Conservation (phyloP, 352 stramenopile genomes). For the Blastocystis sp. region DNA sequence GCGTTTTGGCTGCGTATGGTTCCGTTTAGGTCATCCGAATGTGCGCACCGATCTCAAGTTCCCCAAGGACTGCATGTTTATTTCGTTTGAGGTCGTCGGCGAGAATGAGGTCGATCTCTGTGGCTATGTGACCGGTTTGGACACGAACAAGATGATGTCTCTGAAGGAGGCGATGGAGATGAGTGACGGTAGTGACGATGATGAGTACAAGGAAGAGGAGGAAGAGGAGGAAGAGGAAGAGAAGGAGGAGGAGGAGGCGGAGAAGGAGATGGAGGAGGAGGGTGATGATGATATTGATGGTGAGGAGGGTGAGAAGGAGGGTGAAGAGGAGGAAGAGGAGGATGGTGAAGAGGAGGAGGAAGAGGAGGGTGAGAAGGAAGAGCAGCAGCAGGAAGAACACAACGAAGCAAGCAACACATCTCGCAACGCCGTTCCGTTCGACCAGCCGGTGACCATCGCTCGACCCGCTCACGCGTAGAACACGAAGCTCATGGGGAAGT, state of each 20-base stretch:
- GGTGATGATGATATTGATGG: not conserved
- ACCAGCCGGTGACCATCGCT: not conserved
- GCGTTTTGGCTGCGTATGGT: not conserved
- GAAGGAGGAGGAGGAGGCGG: slow-evolving; percentile 47
- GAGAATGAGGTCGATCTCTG: slow-evolving; percentile 21
- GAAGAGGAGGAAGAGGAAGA: slow-evolving; percentile 46
- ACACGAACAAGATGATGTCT: slow-evolving; percentile 8
- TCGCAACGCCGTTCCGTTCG: not conserved
- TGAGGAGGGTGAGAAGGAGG: slow-evolving; percentile 11
- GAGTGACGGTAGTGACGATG: slow-evolving; percentile 20
- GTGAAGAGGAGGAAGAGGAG: not conserved
- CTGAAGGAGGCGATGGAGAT: slow-evolving; percentile 37
- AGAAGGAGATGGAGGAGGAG: not conserved
- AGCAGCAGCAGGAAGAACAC: not conserved
- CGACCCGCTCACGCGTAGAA: not conserved
- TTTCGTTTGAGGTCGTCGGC: slow-evolving; percentile 26
- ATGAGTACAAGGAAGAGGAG: slow-evolving; percentile 23
- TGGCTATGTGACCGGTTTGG: slow-evolving; percentile 40
- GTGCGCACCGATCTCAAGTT: slow-evolving; percentile 26
- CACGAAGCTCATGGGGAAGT: slow-evolving; percentile 32
- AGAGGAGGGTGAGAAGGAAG: slow-evolving; percentile 26
- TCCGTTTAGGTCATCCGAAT: not conserved
- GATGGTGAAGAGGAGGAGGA: not conserved
- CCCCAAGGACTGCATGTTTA: slow-evolving; percentile 31
- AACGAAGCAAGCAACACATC: not conserved